phyloP scores from a whole-genome alignment of 768 basidiomycete species.

The Chiua virens region DNA sequence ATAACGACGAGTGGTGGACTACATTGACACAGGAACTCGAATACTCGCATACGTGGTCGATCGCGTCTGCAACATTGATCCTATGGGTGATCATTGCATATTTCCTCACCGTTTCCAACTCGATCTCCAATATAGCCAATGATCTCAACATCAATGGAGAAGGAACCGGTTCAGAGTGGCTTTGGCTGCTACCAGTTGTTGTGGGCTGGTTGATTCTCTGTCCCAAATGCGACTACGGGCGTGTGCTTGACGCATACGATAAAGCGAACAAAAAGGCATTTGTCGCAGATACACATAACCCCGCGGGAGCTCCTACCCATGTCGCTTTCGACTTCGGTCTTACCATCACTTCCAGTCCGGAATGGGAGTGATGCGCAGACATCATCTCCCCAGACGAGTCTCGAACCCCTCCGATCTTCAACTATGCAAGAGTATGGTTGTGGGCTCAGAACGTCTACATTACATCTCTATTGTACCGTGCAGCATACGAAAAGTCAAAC shows the following conservation, averaged over 20 bases:
- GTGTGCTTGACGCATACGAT: slow-evolving; percentile 23
- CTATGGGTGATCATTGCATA: slow-evolving; percentile 47
- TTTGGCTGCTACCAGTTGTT: slow-evolving; percentile 44
- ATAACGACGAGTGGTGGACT: slow-evolving; percentile 45
- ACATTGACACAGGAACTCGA: slow-evolving; percentile 34
- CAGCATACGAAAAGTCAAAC: slow-evolving; percentile 12
- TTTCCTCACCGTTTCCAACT: slow-evolving; percentile 16
- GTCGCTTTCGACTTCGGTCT: slow-evolving; percentile 11
- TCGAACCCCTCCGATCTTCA: slow-evolving; percentile 25
- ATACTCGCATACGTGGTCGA: slow-evolving; percentile 39
- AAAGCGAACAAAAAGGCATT: slow-evolving; percentile 12
- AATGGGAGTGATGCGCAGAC: background rate
- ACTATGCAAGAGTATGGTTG: slow-evolving; percentile 22
- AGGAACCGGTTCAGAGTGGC: slow-evolving; percentile 41
- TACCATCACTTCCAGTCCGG: slow-evolving; percentile 11
- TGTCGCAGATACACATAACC: background rate
- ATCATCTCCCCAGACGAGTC: slow-evolving; percentile 23
- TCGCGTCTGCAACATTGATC: slow-evolving; percentile 39
- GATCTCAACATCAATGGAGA: slow-evolving; percentile 36
- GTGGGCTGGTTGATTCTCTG: slow-evolving; percentile 42
- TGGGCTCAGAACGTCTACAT: slow-evolving; percentile 21
- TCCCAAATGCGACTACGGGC: slow-evolving; percentile 37
- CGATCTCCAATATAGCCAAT: slow-evolving; percentile 13
- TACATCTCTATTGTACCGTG: slow-evolving; percentile 16
- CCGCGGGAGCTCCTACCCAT: background rate